A percentile compares a stretch with the other conserved stretches of the same genome.
phyloP scores from a whole-genome alignment of 345 rosid genomes.

The Clarkia xantiana region DNA sequence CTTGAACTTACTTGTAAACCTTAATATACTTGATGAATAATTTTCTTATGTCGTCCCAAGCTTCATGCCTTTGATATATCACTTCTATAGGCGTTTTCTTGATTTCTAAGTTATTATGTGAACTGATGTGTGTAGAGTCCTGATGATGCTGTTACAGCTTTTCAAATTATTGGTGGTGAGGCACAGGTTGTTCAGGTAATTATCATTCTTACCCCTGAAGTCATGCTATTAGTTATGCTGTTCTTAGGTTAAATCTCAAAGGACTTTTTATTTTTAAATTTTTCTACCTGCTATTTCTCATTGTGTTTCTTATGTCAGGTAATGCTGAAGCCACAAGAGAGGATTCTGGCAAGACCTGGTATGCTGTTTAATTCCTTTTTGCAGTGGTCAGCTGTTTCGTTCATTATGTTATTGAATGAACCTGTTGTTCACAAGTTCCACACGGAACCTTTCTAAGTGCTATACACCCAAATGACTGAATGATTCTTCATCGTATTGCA shows the following conservation, averaged over 20 bases:
- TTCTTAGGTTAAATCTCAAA: neutral
- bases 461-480: neutral
- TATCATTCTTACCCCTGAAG: no score
- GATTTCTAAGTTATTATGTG: constrained; percentile 4
- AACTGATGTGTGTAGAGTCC: constrained; percentile 45
- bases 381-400: neutral
- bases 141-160: constrained; percentile 69
- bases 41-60: no score
- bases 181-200: constrained; percentile 93
- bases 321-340: constrained; percentile 87
- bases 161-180: constrained; percentile 97
- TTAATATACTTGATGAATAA: no score
- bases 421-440: no score
- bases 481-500: constrained; percentile 12
- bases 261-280: neutral
- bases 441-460: no score
- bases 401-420: no score
- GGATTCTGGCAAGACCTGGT: constrained; percentile 82
- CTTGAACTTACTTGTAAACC: no score
- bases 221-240: no score
- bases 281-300: neutral
- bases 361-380: constrained; percentile 8
- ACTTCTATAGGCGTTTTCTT: neutral
- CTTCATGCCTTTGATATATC: neutral
- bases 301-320: constrained; percentile 35